Evolutionary conservation across 1,139 yeast species (phyloP).

Genomic region (Debaryomycetaceae sp.): DNA sequence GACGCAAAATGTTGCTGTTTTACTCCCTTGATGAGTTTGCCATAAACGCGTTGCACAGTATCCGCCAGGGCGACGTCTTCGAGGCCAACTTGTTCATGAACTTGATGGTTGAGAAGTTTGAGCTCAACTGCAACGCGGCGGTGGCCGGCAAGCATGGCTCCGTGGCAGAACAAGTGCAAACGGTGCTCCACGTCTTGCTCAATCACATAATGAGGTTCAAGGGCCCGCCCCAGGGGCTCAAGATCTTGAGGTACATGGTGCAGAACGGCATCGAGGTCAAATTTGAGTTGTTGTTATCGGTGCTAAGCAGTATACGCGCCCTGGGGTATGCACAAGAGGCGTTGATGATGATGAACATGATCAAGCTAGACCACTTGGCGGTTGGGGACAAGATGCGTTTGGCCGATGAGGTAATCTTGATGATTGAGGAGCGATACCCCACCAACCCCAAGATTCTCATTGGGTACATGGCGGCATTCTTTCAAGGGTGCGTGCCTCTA

Average conservation of each 20-base stretch:
- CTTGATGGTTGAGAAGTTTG: conserved; percentile 35
- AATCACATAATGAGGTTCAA: conserved; percentile 36
- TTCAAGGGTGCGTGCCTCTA: conserved; percentile 17
- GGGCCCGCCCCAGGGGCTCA: conserved; percentile 29
- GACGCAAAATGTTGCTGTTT: conserved; percentile 27
- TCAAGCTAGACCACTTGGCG: conserved; percentile 21
- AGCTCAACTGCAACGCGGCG: conserved; percentile 17
- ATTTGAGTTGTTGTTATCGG: conserved; percentile 20
- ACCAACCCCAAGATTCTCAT: conserved; percentile 31
- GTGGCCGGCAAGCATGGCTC: background rate
- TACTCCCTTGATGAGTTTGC: conserved; percentile 26
- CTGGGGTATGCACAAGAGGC: conserved; percentile 34
- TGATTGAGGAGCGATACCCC: conserved; percentile 29
- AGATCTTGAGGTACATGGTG: conserved; percentile 31
- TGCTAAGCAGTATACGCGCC: conserved; percentile 26
- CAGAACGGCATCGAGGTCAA: conserved; percentile 24
- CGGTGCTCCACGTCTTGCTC: conserved; percentile 25
- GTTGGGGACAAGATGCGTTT: conserved; percentile 17
- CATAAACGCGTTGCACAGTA: conserved; percentile 19
- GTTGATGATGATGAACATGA: conserved; percentile 27
- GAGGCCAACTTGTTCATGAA: conserved; percentile 32
- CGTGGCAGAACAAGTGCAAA: conserved; percentile 14
- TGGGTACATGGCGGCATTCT: conserved; percentile 35
- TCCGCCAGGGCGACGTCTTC: conserved; percentile 26
- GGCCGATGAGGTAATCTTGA: conserved; percentile 27